These are phyloP conservation scores for Tylopilus rubrobrunneus DNA, from an alignment of 768 basidiomycete genomes.

Conservation along the genomic window DNA sequence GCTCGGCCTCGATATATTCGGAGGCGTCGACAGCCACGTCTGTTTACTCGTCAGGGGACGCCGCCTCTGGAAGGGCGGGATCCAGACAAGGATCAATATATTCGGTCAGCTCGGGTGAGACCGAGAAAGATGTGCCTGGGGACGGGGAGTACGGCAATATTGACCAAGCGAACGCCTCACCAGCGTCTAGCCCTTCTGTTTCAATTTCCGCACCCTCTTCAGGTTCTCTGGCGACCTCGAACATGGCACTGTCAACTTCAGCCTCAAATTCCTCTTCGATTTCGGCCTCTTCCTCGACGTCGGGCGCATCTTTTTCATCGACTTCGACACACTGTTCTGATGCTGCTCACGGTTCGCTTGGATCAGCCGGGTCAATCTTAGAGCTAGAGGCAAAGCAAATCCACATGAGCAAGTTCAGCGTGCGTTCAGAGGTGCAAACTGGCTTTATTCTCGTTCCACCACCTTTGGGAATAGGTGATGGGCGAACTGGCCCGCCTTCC, in stretches of 20 bases:
- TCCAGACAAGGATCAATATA: slow-evolving; percentile 15
- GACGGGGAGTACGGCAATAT: slow-evolving; percentile 9
- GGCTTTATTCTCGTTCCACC: slow-evolving; percentile 25
- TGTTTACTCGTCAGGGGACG: slow-evolving; percentile 11
- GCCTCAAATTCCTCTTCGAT: slow-evolving; percentile 14
- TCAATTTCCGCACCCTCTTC: slow-evolving; percentile 3
- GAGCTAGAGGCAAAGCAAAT: slow-evolving; percentile 20
- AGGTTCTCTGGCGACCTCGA: slow-evolving; percentile 1
- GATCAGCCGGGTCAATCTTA: slow-evolving; percentile 20
- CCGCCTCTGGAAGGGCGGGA: background rate
- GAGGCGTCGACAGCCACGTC: slow-evolving; percentile 28
- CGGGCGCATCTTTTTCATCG: slow-evolving; percentile 15
- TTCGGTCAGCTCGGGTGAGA: slow-evolving; percentile 10
- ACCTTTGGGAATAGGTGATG: slow-evolving; percentile 18
- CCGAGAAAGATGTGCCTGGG: slow-evolving; percentile 15
- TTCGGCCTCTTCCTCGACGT: slow-evolving; percentile 11
- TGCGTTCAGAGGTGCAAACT: background rate
- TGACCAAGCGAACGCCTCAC: slow-evolving; percentile 5
- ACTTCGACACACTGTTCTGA: slow-evolving; percentile 12
- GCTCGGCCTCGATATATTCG: slow-evolving; percentile 26
- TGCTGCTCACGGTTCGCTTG: slow-evolving; percentile 10
- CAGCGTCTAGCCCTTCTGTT: background rate
- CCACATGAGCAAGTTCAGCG: slow-evolving; percentile 11
- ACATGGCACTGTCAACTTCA: slow-evolving; percentile 7
- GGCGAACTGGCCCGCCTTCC: background rate